phyloP scores from a whole-genome alignment of 345 rosid species.

The Citrus australasica region DNA sequence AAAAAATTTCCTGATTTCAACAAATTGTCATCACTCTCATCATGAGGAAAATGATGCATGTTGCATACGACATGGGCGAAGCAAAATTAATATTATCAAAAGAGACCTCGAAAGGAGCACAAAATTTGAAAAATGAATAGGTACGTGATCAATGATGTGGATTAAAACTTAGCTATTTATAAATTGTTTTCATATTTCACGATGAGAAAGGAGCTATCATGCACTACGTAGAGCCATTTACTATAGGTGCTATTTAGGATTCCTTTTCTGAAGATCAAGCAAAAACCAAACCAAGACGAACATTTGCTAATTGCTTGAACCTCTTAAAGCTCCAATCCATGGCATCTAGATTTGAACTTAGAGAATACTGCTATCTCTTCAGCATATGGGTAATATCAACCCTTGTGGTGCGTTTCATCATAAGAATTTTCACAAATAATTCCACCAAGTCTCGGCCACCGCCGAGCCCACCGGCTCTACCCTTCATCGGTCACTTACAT shows the following conservation, averaged over 20 bases:
- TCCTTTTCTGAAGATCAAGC: neutral
- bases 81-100: neutral
- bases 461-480: slow-evolving; percentile 38
- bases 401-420: slow-evolving; percentile 15
- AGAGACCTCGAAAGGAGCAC: neutral
- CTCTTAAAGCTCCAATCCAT: neutral
- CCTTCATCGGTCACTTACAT: slow-evolving; percentile 45
- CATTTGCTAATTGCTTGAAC: neutral
- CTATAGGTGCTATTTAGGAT: neutral
- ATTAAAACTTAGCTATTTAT: neutral
- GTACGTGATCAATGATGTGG: neutral
- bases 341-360: neutral
- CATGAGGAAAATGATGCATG: neutral
- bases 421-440: slow-evolving; percentile 6
- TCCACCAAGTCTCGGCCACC: slow-evolving; percentile 16
- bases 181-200: neutral
- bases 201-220: neutral
- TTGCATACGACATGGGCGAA: neutral
- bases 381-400: slow-evolving; percentile 13
- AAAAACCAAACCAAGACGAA: neutral
- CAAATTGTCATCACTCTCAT: neutral
- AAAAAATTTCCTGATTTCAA: neutral
- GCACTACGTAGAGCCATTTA: neutral
- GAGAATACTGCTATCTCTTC: neutral
- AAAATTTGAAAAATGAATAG: neutral